Conservation (phyloP, 192 early-diverging fungal genomes). For the Coemansia sp. region DNA sequence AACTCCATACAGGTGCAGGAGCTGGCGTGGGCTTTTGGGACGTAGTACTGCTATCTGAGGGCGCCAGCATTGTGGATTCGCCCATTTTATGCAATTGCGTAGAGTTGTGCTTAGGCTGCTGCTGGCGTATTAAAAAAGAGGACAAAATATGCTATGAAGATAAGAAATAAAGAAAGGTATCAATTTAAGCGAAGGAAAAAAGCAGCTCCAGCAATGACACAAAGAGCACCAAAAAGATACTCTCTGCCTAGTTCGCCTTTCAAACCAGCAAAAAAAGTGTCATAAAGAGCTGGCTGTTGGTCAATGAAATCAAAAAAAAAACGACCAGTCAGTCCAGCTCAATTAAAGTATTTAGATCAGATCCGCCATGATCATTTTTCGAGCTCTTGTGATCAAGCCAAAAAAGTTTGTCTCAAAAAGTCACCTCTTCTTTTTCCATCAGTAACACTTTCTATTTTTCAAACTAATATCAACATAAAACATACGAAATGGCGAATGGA, state of each 20-base stretch:
- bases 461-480: background rate
- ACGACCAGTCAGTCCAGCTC: background rate
- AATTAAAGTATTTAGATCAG: background rate
- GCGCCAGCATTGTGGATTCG: conserved; percentile 30
- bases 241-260: too few species aligned
- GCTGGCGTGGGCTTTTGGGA: background rate
- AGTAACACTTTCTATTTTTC: background rate
- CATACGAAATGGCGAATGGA: conserved; percentile 5
- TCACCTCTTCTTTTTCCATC: too few species aligned
- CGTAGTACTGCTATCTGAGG: conserved; percentile 11
- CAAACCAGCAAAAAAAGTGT: conserved; percentile 8
- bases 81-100: conserved; percentile 8
- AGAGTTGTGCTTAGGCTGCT: conserved; percentile 6
- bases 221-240: too few species aligned
- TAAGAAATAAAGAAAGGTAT: background rate
- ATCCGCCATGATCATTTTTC: background rate
- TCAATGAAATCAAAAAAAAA: background rate
- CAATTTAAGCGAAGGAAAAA: background rate
- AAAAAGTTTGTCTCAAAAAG: too few species aligned
- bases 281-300: background rate
- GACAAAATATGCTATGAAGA: background rate
- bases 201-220: too few species aligned
- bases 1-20: conserved; percentile 46
- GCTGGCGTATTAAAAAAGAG: background rate
- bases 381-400: background rate